These are phyloP conservation scores for Trametes elegans DNA, from an alignment of 768 basidiomycete genomes.

Conservation along the genomic window DNA sequence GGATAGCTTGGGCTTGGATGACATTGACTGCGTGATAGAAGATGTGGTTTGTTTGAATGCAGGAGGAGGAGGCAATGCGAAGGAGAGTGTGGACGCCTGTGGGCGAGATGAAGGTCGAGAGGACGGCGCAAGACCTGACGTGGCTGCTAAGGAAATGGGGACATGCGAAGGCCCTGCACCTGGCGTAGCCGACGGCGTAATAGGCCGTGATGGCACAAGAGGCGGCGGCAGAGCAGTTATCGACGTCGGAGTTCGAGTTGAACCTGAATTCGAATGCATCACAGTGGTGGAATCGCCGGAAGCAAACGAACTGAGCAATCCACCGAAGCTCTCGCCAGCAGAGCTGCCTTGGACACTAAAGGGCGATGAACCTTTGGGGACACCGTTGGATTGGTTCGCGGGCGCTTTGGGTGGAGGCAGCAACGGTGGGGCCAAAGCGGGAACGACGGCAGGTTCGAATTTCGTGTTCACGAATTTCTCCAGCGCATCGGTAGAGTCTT, in stretches of 20 bases:
- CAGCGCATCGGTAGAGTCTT: conserved; percentile 35
- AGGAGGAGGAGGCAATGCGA: conserved; percentile 9
- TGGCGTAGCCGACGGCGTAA: conserved; percentile 11
- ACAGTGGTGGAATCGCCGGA: too few species aligned
- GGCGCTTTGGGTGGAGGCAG: conserved; percentile 9
- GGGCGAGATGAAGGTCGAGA: conserved; percentile 14
- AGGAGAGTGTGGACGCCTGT: conserved; percentile 11
- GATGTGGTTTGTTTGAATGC: background rate
- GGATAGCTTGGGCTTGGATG: conserved; percentile 13
- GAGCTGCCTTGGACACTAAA: background rate
- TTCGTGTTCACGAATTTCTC: conserved; percentile 40
- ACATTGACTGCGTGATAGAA: background rate
- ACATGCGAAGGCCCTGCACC: conserved; percentile 4
- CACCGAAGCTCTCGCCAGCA: conserved; percentile 17
- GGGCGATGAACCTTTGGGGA: background rate
- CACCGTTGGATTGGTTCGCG: background rate
- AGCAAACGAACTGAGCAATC: conserved; percentile 21
- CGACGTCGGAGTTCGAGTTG: conserved; percentile 8
- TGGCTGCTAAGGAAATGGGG: background rate
- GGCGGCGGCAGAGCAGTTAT: conserved; percentile 14
- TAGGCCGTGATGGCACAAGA: conserved; percentile 18
- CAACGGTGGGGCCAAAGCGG: conserved; percentile 23
- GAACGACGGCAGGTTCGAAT: conserved; percentile 34
- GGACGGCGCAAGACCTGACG: conserved; percentile 6
- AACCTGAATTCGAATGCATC: too few species aligned